These are phyloP conservation scores for Tarenaya hassleriana DNA, from an alignment of 345 rosid genomes.

Conservation along the genomic window DNA sequence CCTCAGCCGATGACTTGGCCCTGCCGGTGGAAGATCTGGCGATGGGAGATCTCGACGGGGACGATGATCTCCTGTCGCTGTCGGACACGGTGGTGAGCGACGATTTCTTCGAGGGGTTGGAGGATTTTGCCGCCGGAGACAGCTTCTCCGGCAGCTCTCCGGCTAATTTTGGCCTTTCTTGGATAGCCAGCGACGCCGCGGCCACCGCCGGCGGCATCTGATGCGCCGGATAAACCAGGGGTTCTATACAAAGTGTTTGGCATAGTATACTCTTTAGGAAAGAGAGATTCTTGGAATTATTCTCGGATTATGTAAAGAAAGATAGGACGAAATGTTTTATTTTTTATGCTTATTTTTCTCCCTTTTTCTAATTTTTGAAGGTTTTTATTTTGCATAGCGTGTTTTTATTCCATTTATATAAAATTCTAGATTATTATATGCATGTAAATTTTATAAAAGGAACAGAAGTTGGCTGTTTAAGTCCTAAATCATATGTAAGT, in stretches of 20 bases:
- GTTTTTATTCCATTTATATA: no score
- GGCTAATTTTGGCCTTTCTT: conserved; percentile 50
- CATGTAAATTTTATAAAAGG: no score
- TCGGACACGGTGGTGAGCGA: conserved; percentile 61
- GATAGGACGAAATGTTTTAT: neutral
- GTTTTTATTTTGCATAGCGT: no score
- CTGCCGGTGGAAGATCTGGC: conserved; percentile 35
- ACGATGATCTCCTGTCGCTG: conserved; percentile 45
- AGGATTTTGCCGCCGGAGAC: conserved; percentile 43
- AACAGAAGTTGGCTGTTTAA: no score
- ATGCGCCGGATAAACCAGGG: conserved; percentile 13
- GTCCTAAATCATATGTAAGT: no score
- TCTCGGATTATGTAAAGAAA: conserved; percentile 24
- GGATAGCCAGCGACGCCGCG: conserved; percentile 36
- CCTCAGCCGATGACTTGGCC: conserved; percentile 42
- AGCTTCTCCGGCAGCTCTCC: conserved; percentile 51
- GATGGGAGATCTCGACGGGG: conserved; percentile 50
- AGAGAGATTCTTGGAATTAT: conserved; percentile 16
- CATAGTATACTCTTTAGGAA: conserved; percentile 27
- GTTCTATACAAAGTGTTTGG: neutral
- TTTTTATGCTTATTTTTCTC: conserved; percentile 10
- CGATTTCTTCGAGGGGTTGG: conserved; percentile 79
- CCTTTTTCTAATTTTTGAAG: no score
- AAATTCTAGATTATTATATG: no score
- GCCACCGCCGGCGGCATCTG: conserved; percentile 44